Conservation (phyloP, 2,329 filamentous ascomycete species). For the Aspergillus brunneoviolaceus region DNA sequence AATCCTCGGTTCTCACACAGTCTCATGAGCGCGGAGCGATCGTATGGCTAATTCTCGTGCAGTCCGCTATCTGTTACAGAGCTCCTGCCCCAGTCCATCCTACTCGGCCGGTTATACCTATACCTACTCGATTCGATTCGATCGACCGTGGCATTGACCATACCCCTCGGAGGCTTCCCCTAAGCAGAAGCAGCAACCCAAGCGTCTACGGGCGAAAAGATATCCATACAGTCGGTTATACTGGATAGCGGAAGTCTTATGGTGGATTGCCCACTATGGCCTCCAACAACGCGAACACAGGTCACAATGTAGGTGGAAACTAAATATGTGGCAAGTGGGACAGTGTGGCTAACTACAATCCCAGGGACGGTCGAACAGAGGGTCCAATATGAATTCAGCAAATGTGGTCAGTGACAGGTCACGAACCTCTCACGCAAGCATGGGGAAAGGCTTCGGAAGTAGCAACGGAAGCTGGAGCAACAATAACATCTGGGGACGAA, state of each 20-base stretch:
- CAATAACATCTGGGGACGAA: conserved; percentile 56
- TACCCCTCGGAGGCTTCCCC: neutral
- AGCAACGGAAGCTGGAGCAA: conserved; percentile 46
- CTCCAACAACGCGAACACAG: conserved; percentile 32
- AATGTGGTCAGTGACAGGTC: conserved; percentile 36
- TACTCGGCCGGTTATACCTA: conserved; percentile 16
- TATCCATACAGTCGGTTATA: conserved; percentile 2
- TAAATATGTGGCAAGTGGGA: neutral
- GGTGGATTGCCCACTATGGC: conserved; percentile 38
- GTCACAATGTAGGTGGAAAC: conserved; percentile 38
- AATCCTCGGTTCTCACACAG: conserved; percentile 7
- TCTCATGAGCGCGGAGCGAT: conserved; percentile 4
- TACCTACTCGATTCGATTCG: neutral
- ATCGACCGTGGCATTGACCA: neutral
- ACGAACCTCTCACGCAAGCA: conserved; percentile 39
- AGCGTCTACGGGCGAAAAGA: neutral
- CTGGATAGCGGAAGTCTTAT: conserved; percentile 9
- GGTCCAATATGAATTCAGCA: conserved; percentile 41
- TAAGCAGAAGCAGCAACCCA: conserved; percentile 20
- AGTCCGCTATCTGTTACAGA: conserved; percentile 31
- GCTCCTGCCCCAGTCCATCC: conserved; percentile 26
- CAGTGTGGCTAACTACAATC: conserved; percentile 14
- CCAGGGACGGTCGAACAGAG: conserved; percentile 36
- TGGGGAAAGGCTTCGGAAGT: conserved; percentile 47
- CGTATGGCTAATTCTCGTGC: conserved; percentile 16